Base-by-base conservation (phyloP, 2,329 filamentous ascomycete genomes). In the Colletotrichum acutatum region DNA sequence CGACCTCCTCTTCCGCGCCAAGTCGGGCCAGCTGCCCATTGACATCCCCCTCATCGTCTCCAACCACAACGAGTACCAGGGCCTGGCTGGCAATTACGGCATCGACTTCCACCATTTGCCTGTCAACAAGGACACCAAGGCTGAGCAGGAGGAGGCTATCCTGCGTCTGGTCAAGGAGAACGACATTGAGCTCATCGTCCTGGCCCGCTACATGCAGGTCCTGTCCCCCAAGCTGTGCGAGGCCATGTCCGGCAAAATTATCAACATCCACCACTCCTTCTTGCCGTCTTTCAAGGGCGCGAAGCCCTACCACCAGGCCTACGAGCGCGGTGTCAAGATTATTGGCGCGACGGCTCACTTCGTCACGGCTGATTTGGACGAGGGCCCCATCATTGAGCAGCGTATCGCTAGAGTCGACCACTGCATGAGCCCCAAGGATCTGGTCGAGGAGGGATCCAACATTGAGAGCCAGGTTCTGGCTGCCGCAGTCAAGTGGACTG, bases 191-290 rank as follows among this genome's bases (percentile, higher is more conserved):
- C 89, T 97, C 66, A 89, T 97, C 66, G 94, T 97, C 1, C 86
- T 97, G 59, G 94, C 94, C 7, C 91, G 94, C 72, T 97, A 97
- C 85, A 97, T 97, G 94, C 94, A 97, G 84, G 93, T 97, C 37
- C 87, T 97, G 12, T 93, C 91, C 26, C 93, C 93, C 0, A 89
- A 84, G 9, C 86, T 97, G 53, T 97, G 94, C 85, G 84, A 88
- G 71, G 93, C 90, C 78, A 95, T 97, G 93, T 93, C 91, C 63
- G 94, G 94, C 71, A 91, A 91, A 81, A 97, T 97, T 84, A 96
- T 97, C 92, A 97, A 97, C 85, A 96, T 97, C 83, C 94, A 97
- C 85, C 94, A 97, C 85, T 93, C 90, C 77, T 97, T 97, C 89
- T 82, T 97, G 87, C 94, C 94, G 0, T 92, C 89, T 11, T 97